Conservation (phyloP, 768 basidiomycete species). For the Kwoniella dejecticola region DNA sequence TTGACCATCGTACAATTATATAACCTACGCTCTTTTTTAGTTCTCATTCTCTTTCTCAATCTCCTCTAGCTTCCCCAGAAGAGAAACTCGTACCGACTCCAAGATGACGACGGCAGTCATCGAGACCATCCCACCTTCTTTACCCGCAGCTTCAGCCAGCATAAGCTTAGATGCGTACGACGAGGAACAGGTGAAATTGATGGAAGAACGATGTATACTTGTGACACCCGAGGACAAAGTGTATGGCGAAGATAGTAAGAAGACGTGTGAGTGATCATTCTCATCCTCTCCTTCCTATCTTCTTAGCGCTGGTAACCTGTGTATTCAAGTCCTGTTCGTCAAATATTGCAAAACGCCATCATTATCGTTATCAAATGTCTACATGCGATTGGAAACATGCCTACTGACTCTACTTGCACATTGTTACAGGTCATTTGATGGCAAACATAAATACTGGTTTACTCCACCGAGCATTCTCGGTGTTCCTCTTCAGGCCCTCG, state of each 20-base stretch:
- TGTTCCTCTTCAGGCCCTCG: constrained; percentile 89
- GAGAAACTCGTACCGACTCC: not conserved
- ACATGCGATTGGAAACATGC: too few species aligned
- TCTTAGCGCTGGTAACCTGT: not conserved
- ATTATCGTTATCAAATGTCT: too few species aligned
- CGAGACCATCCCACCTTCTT: constrained; percentile 13
- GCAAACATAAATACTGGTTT: constrained; percentile 89
- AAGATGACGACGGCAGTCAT: constrained; percentile 13
- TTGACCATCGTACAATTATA: not conserved
- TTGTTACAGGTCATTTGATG: constrained; percentile 83
- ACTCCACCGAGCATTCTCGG: constrained; percentile 96
- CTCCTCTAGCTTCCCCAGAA: too few species aligned
- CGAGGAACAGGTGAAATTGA: constrained; percentile 85
- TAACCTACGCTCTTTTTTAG: too few species aligned
- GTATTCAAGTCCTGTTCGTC: not conserved
- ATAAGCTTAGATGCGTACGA: constrained; percentile 83
- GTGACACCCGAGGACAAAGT: constrained; percentile 52
- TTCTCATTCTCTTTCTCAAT: too few species aligned
- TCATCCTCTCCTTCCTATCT: not conserved
- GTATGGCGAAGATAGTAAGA: constrained; percentile 72
- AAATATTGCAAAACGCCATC: too few species aligned
- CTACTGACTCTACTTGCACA: not conserved
- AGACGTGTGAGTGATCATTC: constrained; percentile 71
- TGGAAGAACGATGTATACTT: constrained; percentile 73
- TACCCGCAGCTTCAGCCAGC: constrained; percentile 5